Percentiles rank a stretch among this genome's conserved stretches.
Conservation (phyloP, 345 rosid species). For the Bruguiera gymnorhiza region DNA sequence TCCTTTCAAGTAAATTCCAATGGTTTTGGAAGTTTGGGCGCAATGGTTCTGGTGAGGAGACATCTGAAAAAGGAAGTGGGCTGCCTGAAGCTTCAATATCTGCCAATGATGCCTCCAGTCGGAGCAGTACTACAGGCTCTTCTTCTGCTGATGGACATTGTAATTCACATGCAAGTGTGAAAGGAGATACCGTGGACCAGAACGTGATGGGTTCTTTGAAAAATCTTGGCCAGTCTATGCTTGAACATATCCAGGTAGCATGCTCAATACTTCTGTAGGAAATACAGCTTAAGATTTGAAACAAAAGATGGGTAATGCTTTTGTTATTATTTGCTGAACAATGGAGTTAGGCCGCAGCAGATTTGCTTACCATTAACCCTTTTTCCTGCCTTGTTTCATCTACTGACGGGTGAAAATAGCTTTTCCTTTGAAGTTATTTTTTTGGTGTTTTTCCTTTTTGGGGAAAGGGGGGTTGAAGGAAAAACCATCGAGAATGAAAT, state of each 20-base stretch:
- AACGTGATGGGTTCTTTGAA: constrained; percentile 65
- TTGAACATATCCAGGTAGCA: constrained; percentile 91
- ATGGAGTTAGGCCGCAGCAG: too few species aligned
- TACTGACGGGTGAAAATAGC: too few species aligned
- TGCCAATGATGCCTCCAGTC: constrained; percentile 22
- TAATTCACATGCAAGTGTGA: constrained; percentile 36
- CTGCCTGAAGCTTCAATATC: constrained; percentile 34
- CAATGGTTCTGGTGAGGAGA: constrained; percentile 46
- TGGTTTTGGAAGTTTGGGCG: constrained; percentile 94
- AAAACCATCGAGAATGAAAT: not conserved
- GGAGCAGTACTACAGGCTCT: constrained; percentile 27
- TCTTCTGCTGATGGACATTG: constrained; percentile 32
- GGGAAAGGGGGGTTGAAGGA: not conserved
- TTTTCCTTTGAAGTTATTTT: too few species aligned
- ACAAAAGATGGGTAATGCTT: too few species aligned
- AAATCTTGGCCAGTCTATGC: constrained; percentile 87
- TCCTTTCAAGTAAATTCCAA: constrained; percentile 66
- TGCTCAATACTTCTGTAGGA: not conserved
- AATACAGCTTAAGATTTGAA: not conserved
- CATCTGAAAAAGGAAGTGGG: constrained; percentile 36
- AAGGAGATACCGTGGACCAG: constrained; percentile 59
- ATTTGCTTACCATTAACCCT: too few species aligned
- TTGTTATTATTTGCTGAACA: too few species aligned
- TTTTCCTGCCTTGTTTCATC: too few species aligned
- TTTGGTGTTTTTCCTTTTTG: too few species aligned